Base-by-base conservation (phyloP, 352 stramenopile genomes). In the Chrysophaeum taylorii region DNA sequence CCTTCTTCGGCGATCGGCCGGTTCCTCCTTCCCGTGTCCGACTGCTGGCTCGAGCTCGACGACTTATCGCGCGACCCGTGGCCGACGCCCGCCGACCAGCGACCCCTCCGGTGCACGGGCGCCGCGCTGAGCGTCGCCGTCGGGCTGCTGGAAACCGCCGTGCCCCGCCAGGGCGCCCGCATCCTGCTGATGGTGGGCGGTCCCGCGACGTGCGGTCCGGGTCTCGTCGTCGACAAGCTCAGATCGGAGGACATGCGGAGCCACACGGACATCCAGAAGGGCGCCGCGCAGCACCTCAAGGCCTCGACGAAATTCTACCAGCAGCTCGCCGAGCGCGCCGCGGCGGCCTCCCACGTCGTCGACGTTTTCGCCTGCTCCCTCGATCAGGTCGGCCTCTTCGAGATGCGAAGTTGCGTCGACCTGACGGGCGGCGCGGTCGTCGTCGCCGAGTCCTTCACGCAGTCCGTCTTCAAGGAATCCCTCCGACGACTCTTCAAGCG, bases 131-230 rank as follows among this genome's bases (percentile, higher is more conserved):
- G 83, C 4, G 89, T 99, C 25, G 96, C 94, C n/a, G 91, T 97
- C 0, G 91, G 89, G 4, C 78, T 99, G 12, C 79, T 99, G 7
- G 94, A 99, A 72, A 86, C 95, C 25, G 93, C 91, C 25, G 94
- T 96, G 81, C 94, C 92, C 73, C 88, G 92, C 60, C 87, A 94
- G 37, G 94, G 93, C 39, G 92, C 92, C 7, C 84, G 94, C 57
- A 93, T 99, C 64, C 98, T 99, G 94, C 87, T 98, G 70, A 99
- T 99, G 75, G 91, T 97, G 21, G 91, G 92, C 41, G 96, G 96
- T 14, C 95, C 95, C 12, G 92, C 92, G 69, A 99, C 94, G 0
- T 87, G 93, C 29, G 96, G 96, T 14, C 94, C 94, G 0, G 96
- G 96, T 18, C 84, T 85, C 38, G 96, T 99, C 66, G 94, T 99